phyloP scores from a whole-genome alignment of 306 rosid genomes.

The Mucuna pruriens region DNA sequence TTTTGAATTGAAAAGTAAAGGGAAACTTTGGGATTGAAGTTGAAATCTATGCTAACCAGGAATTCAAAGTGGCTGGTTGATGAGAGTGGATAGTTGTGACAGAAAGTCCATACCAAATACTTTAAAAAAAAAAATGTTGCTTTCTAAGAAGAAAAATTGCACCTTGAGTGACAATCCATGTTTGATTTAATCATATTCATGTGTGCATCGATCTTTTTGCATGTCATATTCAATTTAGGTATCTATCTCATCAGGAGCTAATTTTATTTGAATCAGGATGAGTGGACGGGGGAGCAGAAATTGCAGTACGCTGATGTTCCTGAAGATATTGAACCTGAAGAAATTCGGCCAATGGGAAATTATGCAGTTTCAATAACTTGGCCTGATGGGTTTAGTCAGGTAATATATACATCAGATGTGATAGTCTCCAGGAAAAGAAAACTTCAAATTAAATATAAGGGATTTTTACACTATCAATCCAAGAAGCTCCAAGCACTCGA shows the following conservation, averaged over 20 bases:
- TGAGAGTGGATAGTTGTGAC: conserved; percentile 23
- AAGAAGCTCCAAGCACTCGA: too few species aligned
- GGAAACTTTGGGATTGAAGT: conserved; percentile 21
- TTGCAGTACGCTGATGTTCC: conserved; percentile 81
- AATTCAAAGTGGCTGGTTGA: conserved; percentile 27
- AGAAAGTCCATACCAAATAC: conserved; percentile 28
- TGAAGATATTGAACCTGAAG: conserved; percentile 90
- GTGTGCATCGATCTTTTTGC: conserved; percentile 11
- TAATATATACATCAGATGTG: conserved; percentile 37
- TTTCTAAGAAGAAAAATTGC: conserved; percentile 43
- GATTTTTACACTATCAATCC: not conserved
- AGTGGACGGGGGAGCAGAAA: conserved; percentile 96
- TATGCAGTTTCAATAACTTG: conserved; percentile 92
- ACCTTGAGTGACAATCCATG: conserved; percentile 32
- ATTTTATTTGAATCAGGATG: conserved; percentile 67
- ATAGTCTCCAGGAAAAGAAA: not conserved
- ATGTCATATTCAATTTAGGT: conserved; percentile 1
- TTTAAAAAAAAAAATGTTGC: conserved; percentile 21
- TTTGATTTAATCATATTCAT: conserved; percentile 6
- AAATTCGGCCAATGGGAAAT: conserved; percentile 94
- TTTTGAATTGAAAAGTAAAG: conserved; percentile 25
- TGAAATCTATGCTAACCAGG: conserved; percentile 15
- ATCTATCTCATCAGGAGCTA: conserved; percentile 33
- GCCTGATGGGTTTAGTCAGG: conserved; percentile 98
- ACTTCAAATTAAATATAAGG: not conserved